Base-by-base conservation (phyloP, 805 yeast genomes). In the Komagataella pseudopastoris region DNA sequence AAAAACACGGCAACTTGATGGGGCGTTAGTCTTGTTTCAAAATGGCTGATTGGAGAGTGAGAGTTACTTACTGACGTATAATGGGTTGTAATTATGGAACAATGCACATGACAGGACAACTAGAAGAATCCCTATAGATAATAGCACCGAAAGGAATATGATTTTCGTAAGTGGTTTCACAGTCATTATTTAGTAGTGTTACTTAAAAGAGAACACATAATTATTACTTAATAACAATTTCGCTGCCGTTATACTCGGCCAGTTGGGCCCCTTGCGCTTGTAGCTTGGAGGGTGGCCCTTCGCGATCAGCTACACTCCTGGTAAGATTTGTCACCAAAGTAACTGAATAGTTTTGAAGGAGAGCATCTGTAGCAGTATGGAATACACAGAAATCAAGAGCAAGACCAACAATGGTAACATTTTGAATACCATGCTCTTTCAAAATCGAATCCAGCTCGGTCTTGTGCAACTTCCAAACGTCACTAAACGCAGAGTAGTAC, bases 341-440 rank as follows among this genome's bases (percentile, higher is more conserved):
- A 4, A 30, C 39, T 10, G 39, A 30, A 8, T 30, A 30, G 14
- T 30, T 30, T 14, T 30, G 14, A 3, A 12, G 39, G 39, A 30
- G 39, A 30, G 39, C 39, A 52, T 90, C 95, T 22, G 79, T 63
- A 0, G 96, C 88, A 0, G 95, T 83, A 60, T 81, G 74, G 57
- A 80, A 67, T 3, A 91, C 97, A 64, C 98, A 90, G 63, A 70
- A 88, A 62, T 90, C 98, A 55, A 81, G 80, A 0, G 97, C 96
- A 18, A 90, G 59, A 0, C 97, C 98, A 1, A 83, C 91, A 20
- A 86, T 74, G 47, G 72, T 79, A 1, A 89, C 88, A 46, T 80
- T 76, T 2, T 76, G 72, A 46, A 88, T 78, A 0, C 63, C 66
- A 45, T 74, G 62, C 1, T 68, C 59, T 23, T 60, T 63, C 55